These are phyloP conservation scores for Helotiales sp. DNA, from an alignment of 2,329 filamentous ascomycete species.

Conservation along the genomic window DNA sequence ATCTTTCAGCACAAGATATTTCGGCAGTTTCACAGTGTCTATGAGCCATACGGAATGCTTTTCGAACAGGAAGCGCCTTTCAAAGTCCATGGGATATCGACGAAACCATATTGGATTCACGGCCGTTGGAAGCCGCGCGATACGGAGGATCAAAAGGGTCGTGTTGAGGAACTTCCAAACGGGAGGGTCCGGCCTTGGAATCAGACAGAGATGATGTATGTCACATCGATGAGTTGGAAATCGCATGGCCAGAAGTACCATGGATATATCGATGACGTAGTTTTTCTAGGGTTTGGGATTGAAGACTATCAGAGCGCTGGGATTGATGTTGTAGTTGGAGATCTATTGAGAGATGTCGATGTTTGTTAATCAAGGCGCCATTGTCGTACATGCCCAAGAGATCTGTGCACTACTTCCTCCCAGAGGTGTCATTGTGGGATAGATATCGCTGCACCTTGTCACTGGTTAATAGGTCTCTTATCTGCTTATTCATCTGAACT, in stretches of 20 bases:
- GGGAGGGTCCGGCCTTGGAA: constrained; percentile 16
- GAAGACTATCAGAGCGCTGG: constrained; percentile 50
- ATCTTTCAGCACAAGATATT: constrained; percentile 56
- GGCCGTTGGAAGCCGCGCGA: not conserved
- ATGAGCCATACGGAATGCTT: constrained; percentile 56
- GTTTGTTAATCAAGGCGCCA: constrained; percentile 36
- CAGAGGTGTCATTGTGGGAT: too few species aligned
- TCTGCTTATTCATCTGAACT: too few species aligned
- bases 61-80: constrained; percentile 51
- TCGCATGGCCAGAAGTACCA: constrained; percentile 47
- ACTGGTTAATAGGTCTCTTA: too few species aligned
- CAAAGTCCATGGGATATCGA: constrained; percentile 48
- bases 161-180: not conserved
- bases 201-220: constrained; percentile 56
- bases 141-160: constrained; percentile 42
- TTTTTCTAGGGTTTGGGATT: constrained; percentile 56
- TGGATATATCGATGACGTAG: constrained; percentile 54
- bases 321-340: constrained; percentile 52
- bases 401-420: too few species aligned
- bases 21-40: constrained; percentile 48
- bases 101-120: constrained; percentile 53
- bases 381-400: too few species aligned
- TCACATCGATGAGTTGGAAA: constrained; percentile 58
- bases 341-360: constrained; percentile 46
- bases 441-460: too few species aligned